phyloP scores from a whole-genome alignment of 306 rosid species.

The Argentina anserina region DNA sequence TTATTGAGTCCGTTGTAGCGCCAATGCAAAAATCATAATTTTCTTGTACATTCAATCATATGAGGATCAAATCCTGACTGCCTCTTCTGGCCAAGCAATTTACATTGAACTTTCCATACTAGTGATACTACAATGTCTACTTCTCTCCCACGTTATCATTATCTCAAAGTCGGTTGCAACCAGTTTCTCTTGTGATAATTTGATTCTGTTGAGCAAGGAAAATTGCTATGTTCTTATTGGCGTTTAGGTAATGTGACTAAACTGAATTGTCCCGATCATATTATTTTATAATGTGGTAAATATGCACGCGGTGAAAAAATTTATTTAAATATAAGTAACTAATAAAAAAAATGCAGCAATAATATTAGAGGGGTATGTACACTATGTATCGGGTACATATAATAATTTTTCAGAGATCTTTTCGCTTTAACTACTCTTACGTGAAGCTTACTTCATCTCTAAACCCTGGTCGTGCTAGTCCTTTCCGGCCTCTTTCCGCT shows the following conservation, averaged over 20 bases:
- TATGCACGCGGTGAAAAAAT: no score
- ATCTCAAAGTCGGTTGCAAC: background rate
- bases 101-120: constrained; percentile 5
- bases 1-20: constrained; percentile 56
- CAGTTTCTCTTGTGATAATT: background rate
- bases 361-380: no score
- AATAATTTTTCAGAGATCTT: no score
- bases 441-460: no score
- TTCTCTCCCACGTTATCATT: background rate
- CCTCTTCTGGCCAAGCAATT: constrained; percentile 11
- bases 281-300: no score
- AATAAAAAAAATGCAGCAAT: no score
- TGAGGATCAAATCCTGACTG: constrained; percentile 14
- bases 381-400: no score
- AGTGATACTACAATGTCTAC: background rate
- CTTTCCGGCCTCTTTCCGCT: no score
- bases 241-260: background rate
- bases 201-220: background rate
- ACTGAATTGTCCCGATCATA: background rate
- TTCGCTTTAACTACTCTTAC: no score
- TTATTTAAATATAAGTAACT: no score
- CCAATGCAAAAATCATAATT: constrained; percentile 23
- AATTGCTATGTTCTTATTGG: background rate
- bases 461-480: no score
- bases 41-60: constrained; percentile 39